A percentile compares a stretch with the other conserved stretches of the same genome.
These are phyloP conservation scores for Dalbergia cochinchinensis DNA, from an alignment of 306 rosid species.

Conservation along the genomic window DNA sequence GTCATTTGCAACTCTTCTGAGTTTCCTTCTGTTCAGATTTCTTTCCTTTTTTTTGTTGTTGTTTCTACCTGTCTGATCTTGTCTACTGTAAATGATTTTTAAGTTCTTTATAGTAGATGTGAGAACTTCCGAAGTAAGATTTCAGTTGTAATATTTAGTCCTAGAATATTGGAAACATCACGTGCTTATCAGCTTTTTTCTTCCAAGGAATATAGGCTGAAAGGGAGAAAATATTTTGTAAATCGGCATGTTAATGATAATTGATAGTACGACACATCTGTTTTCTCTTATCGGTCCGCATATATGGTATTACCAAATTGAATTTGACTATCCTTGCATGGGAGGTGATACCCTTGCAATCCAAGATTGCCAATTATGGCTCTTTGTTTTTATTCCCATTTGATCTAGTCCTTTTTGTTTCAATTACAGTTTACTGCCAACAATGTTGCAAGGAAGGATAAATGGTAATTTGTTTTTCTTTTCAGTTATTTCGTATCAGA, in stretches of 20 bases:
- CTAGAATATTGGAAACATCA: slow-evolving; percentile 8
- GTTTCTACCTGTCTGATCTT: not conserved
- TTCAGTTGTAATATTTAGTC: slow-evolving; percentile 1
- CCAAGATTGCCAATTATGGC: not conserved
- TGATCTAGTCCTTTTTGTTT: not conserved
- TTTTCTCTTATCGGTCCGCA: slow-evolving; percentile 21
- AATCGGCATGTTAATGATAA: too few relatives aligned
- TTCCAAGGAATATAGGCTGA: not conserved
- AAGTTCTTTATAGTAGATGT: too few relatives aligned
- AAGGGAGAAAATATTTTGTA: not conserved
- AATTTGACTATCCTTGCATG: slow-evolving; percentile 23
- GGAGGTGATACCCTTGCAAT: not conserved
- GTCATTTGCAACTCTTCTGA: slow-evolving; percentile 27
- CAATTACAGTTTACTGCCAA: not conserved
- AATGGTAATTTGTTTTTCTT: slow-evolving; percentile 37
- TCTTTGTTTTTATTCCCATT: not conserved
- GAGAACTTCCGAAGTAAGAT: not conserved
- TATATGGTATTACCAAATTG: slow-evolving; percentile 3
- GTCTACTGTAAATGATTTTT: not conserved
- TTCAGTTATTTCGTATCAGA: slow-evolving; percentile 69
- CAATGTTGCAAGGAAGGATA: slow-evolving; percentile 39
- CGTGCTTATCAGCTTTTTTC: not conserved
- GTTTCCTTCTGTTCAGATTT: not conserved
- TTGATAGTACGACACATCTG: not conserved
- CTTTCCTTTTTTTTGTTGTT: not conserved